Evolutionary conservation across 148 eudicot species (phyloP), one percentile per base, ranked within the genome.

Genomic region (Hydrangea macrophylla): DNA sequence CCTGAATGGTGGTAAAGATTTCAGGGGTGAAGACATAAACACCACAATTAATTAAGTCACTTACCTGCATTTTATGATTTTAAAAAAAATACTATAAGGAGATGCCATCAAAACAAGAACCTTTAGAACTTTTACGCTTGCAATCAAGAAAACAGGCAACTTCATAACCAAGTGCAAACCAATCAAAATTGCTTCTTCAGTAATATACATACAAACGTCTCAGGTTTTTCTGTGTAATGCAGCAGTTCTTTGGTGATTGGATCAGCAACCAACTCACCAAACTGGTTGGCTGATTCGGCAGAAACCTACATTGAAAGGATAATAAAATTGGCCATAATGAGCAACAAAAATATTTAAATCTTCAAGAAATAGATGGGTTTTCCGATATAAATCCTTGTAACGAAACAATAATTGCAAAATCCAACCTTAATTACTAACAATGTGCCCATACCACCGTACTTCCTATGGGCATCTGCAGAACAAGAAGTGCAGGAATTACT

Each of bases 181-280:
- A n/a, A 22, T 42, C 25, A 9, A 45, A 59, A 45, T 35, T 33
- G 36, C 28, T 62, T 55, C 57, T 64, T 51, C 17, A 31, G 55
- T 54, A 73, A 31, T 62, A 39, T 30, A 76, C 98, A 67, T 90
- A 93, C 98, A 86, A 93, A 93, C 68, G 98, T 93, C 73, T 90
- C 96, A 15, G 96, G 98, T 83, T 93, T 93, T 72, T 93, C 98
- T 6, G 96, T 93, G 85, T 90, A 93, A 78, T 93, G 98, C 79
- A 93, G 76, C 58, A 93, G 64, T 72, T 90, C 98, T 42, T 93
- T 86, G 71, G 94, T 88, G 64, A 53, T 69, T 58, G 88, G 89
- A 72, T 90, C 96, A 73, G 96, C 98, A 69, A 90, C 88, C 78
- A 93, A 72, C 77, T 90, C 98, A 51, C 98, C 98, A 69, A 90